Evolutionary conservation across 495 filamentous ascomycete genomes (phyloP).

Genomic region (Aspergillus bertholletiae): DNA sequence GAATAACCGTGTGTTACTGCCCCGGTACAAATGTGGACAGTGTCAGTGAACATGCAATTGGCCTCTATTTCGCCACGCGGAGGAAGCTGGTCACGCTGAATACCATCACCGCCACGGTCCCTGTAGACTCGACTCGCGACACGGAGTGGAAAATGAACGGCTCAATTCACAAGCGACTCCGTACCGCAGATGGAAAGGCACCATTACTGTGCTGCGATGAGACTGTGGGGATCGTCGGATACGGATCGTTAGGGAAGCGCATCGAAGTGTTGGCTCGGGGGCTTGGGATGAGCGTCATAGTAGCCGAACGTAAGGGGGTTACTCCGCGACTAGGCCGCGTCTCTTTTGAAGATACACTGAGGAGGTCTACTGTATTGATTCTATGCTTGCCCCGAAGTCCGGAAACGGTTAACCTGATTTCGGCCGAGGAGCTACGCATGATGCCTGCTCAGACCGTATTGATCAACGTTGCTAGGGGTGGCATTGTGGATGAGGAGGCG

Average conservation of each 20-base stretch:
- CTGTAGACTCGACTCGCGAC: constrained; percentile 16
- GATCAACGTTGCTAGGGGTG: constrained; percentile 55
- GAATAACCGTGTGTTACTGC: constrained; percentile 43
- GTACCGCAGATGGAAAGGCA: constrained; percentile 28
- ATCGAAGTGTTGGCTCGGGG: constrained; percentile 25
- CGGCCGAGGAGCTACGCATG: constrained; percentile 38
- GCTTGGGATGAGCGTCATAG: constrained; percentile 50
- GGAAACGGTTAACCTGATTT: constrained; percentile 45
- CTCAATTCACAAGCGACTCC: constrained; percentile 12
- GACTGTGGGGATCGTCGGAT: constrained; percentile 48
- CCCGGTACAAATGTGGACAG: constrained; percentile 47
- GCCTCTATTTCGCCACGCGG: constrained; percentile 51
- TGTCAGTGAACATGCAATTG: constrained; percentile 52
- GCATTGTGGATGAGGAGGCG: constrained; percentile 53
- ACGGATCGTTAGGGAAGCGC: constrained; percentile 45
- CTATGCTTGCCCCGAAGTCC: constrained; percentile 39
- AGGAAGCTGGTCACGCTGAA: constrained; percentile 38
- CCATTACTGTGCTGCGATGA: constrained; percentile 43
- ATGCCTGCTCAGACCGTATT: constrained; percentile 48
- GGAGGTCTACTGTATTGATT: constrained; percentile 40
- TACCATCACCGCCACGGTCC: constrained; percentile 4
- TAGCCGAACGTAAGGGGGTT: constrained; percentile 46
- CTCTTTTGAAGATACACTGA: constrained; percentile 41
- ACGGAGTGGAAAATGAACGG: constrained; percentile 21
- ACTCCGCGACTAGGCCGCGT: constrained; percentile 29